Evolutionary conservation across 805 yeast species (phyloP).

Genomic region (Candida ponderosae): DNA sequence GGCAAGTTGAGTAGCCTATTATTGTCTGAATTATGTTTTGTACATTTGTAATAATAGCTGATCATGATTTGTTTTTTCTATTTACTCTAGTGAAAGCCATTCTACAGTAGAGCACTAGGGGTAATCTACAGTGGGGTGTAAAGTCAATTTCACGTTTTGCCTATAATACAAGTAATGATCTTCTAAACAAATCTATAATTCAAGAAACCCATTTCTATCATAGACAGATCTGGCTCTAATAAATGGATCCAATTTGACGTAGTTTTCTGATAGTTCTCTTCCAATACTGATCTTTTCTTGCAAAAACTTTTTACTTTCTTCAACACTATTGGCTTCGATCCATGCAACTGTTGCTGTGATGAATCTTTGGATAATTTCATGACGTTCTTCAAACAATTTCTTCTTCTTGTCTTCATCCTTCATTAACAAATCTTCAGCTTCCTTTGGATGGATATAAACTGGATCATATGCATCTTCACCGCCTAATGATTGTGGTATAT

Average conservation of each 20-base stretch:
- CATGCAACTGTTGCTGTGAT: conserved; percentile 65
- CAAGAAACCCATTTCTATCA: conserved; percentile 64
- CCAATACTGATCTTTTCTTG: conserved; percentile 48
- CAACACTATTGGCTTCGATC: conserved; percentile 57
- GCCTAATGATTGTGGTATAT: conserved; percentile 67
- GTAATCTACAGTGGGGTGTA: too few species aligned
- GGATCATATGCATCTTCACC: conserved; percentile 58
- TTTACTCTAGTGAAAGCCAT: too few species aligned
- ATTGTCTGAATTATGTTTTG: too few species aligned
- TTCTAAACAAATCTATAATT: conserved; percentile 6
- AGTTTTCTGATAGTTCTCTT: conserved; percentile 50
- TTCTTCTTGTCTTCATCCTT: conserved; percentile 38
- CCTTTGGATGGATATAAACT: conserved; percentile 53
- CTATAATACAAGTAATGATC: too few species aligned
- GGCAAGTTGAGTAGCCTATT: too few species aligned
- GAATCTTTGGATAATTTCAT: conserved; percentile 42
- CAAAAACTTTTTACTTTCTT: conserved; percentile 39
- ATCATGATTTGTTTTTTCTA: too few species aligned
- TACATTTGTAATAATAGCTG: too few species aligned
- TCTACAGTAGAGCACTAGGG: too few species aligned
- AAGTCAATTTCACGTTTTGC: too few species aligned
- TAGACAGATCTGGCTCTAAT: conserved; percentile 70
- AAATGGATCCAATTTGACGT: conserved; percentile 69
- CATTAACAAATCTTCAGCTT: conserved; percentile 44
- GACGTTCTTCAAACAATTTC: conserved; percentile 42